Conservation (phyloP, 2,329 filamentous ascomycete species). For the Ophiognomonia clavigignenti-juglandacearum region DNA sequence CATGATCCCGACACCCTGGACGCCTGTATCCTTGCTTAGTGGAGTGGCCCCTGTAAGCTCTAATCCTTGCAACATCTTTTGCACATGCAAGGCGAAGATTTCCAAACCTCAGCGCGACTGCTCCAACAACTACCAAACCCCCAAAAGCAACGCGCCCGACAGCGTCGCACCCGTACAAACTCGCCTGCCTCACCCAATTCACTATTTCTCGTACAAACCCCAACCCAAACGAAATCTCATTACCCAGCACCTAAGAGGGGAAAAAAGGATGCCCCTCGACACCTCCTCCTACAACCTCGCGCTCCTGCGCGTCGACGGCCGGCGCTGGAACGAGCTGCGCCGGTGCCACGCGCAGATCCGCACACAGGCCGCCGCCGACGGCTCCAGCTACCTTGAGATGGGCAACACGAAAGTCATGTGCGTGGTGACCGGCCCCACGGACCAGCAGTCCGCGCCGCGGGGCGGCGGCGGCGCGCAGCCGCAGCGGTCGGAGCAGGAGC, state of each 20-base stretch:
- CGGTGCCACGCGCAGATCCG: conserved; percentile 83
- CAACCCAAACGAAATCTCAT: background rate
- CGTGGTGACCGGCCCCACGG: conserved; percentile 79
- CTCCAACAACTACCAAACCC: no score
- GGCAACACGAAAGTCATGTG: conserved; percentile 97
- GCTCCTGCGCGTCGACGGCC: conserved; percentile 74
- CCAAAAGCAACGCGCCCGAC: no score
- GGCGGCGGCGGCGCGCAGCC: conserved; percentile 33
- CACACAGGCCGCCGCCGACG: conserved; percentile 88
- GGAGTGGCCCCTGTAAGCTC: no score
- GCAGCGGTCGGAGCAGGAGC: conserved; percentile 24
- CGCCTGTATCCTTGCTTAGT: no score
- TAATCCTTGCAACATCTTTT: no score
- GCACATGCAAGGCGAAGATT: no score
- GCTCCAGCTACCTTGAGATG: conserved; percentile 91
- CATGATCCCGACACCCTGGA: no score
- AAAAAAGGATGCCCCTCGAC: conserved; percentile 76
- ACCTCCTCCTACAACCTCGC: conserved; percentile 87
- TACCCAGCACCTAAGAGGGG: no score
- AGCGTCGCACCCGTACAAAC: no score
- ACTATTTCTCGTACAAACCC: background rate
- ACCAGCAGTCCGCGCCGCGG: conserved; percentile 40
- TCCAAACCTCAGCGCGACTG: background rate
- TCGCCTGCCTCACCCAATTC: no score
- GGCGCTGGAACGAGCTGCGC: conserved; percentile 95